Percentiles rank a stretch among this genome's conserved stretches.
Evolutionary conservation across 176 grass and related monocot species (phyloP).

Genomic region (Oropetium thomaeum): DNA sequence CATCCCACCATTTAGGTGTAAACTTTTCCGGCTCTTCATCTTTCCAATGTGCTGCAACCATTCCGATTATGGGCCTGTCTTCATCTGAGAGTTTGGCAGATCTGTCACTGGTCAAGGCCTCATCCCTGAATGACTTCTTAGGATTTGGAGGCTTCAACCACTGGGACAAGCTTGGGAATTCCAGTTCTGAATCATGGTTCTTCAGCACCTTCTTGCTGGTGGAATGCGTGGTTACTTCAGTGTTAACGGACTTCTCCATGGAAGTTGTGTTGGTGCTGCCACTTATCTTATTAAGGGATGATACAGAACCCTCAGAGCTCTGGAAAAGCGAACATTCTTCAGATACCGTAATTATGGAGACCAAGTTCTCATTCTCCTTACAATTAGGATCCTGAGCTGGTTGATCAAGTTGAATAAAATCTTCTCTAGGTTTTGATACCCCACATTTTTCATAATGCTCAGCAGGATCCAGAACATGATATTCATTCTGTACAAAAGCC

Average conservation of each 20-base stretch:
- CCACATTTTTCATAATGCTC: background rate
- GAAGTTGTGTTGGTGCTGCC: constrained; percentile 7
- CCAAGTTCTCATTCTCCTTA: constrained; percentile 12
- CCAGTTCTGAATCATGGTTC: constrained; percentile 37
- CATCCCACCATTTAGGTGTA: constrained; percentile 64
- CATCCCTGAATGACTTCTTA: constrained; percentile 33
- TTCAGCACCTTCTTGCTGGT: constrained; percentile 38
- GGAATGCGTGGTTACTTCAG: constrained; percentile 21
- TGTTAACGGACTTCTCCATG: constrained; percentile 22
- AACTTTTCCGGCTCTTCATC: constrained; percentile 43
- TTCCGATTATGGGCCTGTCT: constrained; percentile 90
- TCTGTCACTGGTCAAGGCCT: constrained; percentile 32
- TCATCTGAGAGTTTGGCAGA: constrained; percentile 56
- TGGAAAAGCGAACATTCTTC: constrained; percentile 51
- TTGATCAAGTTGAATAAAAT: constrained; percentile 18
- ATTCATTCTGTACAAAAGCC: constrained; percentile 22
- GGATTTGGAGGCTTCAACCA: constrained; percentile 80
- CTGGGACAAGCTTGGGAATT: constrained; percentile 60
- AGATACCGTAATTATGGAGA: constrained; percentile 37
- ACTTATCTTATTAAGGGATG: constrained; percentile 39
- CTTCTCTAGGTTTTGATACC: constrained; percentile 12
- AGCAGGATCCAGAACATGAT: constrained; percentile 8
- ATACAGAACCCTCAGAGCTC: constrained; percentile 30
- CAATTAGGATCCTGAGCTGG: constrained; percentile 23
- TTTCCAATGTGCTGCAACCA: constrained; percentile 88